phyloP scores from a whole-genome alignment of 2,329 filamentous ascomycete species.

The Simplicillium sp. region DNA sequence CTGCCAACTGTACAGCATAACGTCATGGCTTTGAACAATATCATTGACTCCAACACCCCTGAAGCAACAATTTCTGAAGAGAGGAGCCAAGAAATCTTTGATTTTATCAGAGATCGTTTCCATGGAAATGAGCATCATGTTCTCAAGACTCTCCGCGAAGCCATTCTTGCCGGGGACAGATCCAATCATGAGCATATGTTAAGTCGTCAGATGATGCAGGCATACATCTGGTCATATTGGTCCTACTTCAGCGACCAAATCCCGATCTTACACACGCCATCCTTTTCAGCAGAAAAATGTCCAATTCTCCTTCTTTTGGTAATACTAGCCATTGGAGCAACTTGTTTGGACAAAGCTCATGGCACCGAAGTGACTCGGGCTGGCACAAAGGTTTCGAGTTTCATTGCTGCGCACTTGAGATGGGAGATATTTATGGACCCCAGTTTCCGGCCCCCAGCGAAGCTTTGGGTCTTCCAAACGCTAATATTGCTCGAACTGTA shows the following conservation, averaged over 20 bases:
- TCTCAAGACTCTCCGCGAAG: constrained; percentile 64
- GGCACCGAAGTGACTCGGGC: constrained; percentile 63
- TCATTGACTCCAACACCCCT: constrained; percentile 70
- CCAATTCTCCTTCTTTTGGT: constrained; percentile 76
- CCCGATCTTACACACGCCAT: constrained; percentile 89
- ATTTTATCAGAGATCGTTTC: constrained; percentile 73
- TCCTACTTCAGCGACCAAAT: constrained; percentile 88
- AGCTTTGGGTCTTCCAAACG: constrained; percentile 93
- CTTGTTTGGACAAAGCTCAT: constrained; percentile 77
- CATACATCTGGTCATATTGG: constrained; percentile 91
- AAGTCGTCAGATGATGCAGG: constrained; percentile 91
- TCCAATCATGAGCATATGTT: constrained; percentile 56
- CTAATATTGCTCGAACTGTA: constrained; percentile 83
- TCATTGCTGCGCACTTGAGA: constrained; percentile 84
- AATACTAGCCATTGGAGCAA: constrained; percentile 88
- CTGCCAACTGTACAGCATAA: constrained; percentile 59
- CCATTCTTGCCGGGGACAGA: constrained; percentile 69
- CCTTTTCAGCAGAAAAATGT: constrained; percentile 80
- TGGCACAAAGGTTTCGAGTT: constrained; percentile 78
- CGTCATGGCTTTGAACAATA: constrained; percentile 81
- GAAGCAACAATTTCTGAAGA: constrained; percentile 78
- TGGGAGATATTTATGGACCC: constrained; percentile 93
- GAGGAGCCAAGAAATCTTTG: constrained; percentile 74
- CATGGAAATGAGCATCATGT: constrained; percentile 70
- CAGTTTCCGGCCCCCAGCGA: constrained; percentile 84